Conservation (phyloP, 352 stramenopile genomes). For the Phytopythium vexans region DNA sequence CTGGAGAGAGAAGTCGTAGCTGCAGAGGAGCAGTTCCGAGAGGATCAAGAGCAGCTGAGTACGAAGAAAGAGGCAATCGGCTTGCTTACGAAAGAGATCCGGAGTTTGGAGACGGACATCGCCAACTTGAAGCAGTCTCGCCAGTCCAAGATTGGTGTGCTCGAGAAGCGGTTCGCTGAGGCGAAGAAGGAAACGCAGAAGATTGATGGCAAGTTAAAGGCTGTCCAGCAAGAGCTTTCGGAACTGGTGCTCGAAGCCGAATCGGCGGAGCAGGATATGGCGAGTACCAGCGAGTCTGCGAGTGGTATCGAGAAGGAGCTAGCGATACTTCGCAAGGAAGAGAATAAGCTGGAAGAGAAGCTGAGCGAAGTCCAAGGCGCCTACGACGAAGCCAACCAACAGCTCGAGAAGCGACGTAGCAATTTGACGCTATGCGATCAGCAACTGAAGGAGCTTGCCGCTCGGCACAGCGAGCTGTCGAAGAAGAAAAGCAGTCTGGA, state of each 20-base stretch:
- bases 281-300: conserved; percentile 51
- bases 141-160: conserved; percentile 71
- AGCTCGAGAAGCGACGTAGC: conserved; percentile 66
- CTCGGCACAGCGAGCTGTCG: conserved; percentile 71
- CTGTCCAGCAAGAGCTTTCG: conserved; percentile 62
- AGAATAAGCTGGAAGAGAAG: conserved; percentile 70
- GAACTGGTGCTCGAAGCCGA: conserved; percentile 75
- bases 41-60: conserved; percentile 60
- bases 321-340: conserved; percentile 50
- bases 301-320: conserved; percentile 58
- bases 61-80: conserved; percentile 65
- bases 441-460: conserved; percentile 88
- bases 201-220: conserved; percentile 54
- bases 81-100: conserved; percentile 74
- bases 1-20: conserved; percentile 68
- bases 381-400: conserved; percentile 53
- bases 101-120: conserved; percentile 74
- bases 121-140: conserved; percentile 79
- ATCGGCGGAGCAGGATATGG: conserved; percentile 62
- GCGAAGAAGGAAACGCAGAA: conserved; percentile 76
- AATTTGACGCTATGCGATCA: conserved; percentile 86
- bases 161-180: conserved; percentile 73
- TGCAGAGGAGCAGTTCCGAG: conserved; percentile 69
- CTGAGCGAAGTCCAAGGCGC: conserved; percentile 59
- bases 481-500: conserved; percentile 88